Conservation (phyloP, 441 rosid species). For the Flueggea neowawraea region DNA sequence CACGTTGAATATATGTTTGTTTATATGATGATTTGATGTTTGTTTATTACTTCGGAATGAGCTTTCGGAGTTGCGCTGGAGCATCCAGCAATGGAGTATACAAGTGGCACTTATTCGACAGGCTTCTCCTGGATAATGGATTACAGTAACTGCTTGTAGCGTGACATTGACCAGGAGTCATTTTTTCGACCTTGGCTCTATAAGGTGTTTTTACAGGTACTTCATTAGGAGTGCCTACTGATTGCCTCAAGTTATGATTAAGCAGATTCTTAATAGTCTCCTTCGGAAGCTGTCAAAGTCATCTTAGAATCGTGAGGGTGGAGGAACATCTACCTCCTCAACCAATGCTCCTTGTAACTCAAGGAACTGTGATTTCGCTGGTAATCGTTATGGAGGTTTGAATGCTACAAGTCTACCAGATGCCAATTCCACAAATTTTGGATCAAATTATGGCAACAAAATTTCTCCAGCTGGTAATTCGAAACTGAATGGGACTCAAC, state of each 20-base stretch:
- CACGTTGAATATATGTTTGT: conserved; percentile 3
- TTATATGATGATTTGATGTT: conserved; percentile 17
- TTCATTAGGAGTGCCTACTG: conserved; percentile 9
- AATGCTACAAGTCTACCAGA: conserved; percentile 25
- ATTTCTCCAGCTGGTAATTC: conserved; percentile 36
- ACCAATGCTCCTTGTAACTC: conserved; percentile 42
- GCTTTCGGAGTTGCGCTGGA: conserved; percentile 8
- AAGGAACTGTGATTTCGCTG: conserved; percentile 38
- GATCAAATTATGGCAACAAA: conserved; percentile 43
- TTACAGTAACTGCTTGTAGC: no score
- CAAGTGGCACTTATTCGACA: neutral
- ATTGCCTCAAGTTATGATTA: conserved; percentile 49
- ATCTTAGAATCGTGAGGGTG: conserved; percentile 50
- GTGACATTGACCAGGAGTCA: no score
- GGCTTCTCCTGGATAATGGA: neutral
- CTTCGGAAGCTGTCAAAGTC: conserved; percentile 81
- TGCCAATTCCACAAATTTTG: conserved; percentile 28
- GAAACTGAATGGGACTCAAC: conserved; percentile 50
- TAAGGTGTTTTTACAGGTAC: conserved; percentile 9
- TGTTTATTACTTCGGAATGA: conserved; percentile 20
- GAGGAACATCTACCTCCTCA: conserved; percentile 48
- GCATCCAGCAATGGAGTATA: neutral
- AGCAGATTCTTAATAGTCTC: conserved; percentile 81
- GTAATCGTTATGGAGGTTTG: conserved; percentile 30
- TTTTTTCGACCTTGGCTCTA: conserved; percentile 7